Conservation (phyloP, 257 asterid genomes). For the Solanum appendiculatum region DNA sequence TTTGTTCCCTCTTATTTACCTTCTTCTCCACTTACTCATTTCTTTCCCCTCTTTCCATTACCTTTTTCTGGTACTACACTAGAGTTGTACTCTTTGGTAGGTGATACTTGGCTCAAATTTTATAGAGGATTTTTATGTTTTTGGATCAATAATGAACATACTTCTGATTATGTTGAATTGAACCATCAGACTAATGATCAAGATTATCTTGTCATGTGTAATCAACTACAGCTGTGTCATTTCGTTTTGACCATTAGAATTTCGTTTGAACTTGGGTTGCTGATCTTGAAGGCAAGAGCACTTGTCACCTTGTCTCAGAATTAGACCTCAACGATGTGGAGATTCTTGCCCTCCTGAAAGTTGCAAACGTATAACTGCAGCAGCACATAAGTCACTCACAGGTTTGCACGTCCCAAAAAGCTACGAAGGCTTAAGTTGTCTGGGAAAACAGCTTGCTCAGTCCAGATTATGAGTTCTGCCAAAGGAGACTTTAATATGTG, state of each 20-base stretch:
- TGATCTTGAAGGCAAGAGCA: constrained; percentile 59
- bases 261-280: constrained; percentile 43
- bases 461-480: not conserved
- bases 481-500: not conserved
- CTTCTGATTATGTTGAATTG: not conserved
- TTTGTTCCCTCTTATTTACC: too few species aligned
- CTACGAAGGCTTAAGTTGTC: not conserved
- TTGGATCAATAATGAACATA: not conserved
- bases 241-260: not conserved
- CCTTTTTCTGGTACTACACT: not conserved
- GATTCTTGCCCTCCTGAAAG: constrained; percentile 59
- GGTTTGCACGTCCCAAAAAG: not conserved
- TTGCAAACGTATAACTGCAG: constrained; percentile 38
- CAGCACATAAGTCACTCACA: not conserved
- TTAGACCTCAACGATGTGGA: constrained; percentile 49
- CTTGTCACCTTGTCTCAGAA: constrained; percentile 50
- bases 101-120: not conserved
- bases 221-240: not conserved
- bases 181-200: not conserved
- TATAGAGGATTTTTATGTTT: not conserved
- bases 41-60: too few species aligned
- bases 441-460: not conserved
- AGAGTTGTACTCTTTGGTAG: not conserved
- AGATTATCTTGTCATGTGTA: not conserved
- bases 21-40: too few species aligned